phyloP scores from a whole-genome alignment of 352 stramenopile species.

The Phytophthora citrophthora region DNA sequence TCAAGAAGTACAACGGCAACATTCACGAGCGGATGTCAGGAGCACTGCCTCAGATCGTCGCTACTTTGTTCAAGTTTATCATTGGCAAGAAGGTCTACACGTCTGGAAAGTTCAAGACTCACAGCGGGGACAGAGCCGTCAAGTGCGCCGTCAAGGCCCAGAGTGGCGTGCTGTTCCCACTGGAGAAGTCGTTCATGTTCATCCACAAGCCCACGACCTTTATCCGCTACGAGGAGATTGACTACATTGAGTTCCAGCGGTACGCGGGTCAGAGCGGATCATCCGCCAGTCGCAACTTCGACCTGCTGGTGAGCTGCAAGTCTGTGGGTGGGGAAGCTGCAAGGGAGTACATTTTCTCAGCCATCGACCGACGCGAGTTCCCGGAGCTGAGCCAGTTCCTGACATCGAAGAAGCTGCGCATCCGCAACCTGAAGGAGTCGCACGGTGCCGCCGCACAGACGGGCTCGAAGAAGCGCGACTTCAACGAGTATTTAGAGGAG shows the following conservation, averaged over 20 bases:
- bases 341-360: slow-evolving; percentile 94
- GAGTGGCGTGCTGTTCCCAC: slow-evolving; percentile 96
- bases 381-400: slow-evolving; percentile 95
- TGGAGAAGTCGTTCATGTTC: slow-evolving; percentile 99
- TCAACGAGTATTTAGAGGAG: slow-evolving; percentile 83
- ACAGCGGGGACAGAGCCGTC: slow-evolving; percentile 87
- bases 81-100: slow-evolving; percentile 98
- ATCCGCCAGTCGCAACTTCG: slow-evolving; percentile 95
- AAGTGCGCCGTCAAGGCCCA: slow-evolving; percentile 95
- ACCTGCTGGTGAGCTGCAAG: slow-evolving; percentile 94
- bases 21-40: slow-evolving; percentile 97
- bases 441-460: slow-evolving; percentile 39
- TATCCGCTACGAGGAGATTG: slow-evolving; percentile 98
- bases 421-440: slow-evolving; percentile 93
- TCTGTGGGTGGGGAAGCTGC: slow-evolving; percentile 81
- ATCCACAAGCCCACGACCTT: slow-evolving; percentile 99
- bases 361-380: slow-evolving; percentile 97
- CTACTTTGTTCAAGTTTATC: slow-evolving; percentile 98
- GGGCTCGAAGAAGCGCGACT: slow-evolving; percentile 77
- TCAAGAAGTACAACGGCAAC: slow-evolving; percentile 97
- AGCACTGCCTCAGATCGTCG: slow-evolving; percentile 97
- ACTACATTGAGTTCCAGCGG: slow-evolving; percentile 98
- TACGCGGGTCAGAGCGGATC: slow-evolving; percentile 92
- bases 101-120: slow-evolving; percentile 91
- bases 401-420: slow-evolving; percentile 94